phyloP scores from a whole-genome alignment of 2,329 filamentous ascomycete species.

The Xylaria sp. region DNA sequence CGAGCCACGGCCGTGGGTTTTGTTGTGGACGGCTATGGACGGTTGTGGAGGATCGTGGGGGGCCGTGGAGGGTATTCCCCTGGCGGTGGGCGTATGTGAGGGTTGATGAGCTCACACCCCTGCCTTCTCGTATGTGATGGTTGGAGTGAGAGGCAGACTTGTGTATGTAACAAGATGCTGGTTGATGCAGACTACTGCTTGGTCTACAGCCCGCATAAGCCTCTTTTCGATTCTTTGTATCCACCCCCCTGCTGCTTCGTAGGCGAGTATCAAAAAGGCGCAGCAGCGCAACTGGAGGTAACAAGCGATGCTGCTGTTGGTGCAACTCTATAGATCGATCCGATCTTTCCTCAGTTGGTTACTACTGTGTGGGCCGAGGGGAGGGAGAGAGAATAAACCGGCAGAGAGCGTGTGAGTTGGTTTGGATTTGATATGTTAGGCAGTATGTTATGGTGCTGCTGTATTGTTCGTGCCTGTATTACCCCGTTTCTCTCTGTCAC shows the following conservation, averaged over 20 bases:
- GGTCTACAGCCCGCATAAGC: constrained; percentile 23
- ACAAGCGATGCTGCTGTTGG: constrained; percentile 12
- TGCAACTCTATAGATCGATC: constrained; percentile 10
- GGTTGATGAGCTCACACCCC: constrained; percentile 34
- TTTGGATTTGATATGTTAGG: constrained; percentile 2
- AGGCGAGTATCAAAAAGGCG: constrained; percentile 13
- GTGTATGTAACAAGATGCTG: constrained; percentile 18
- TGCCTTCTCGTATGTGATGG: constrained; percentile 15
- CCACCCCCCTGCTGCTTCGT: constrained; percentile 8
- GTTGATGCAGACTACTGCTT: constrained; percentile 26
- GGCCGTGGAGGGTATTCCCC: constrained; percentile 13
- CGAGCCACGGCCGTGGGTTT: constrained; percentile 21
- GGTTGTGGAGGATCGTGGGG: too few relatives aligned
- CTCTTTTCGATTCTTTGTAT: constrained; percentile 31
- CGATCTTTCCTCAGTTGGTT: constrained; percentile 4
- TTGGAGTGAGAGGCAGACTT: neutral
- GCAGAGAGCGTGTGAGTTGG: constrained; percentile 2
- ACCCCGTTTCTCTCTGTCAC: constrained; percentile 14
- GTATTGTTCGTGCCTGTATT: constrained; percentile 4
- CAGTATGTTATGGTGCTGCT: constrained; percentile 1
- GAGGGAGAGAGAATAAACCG: constrained; percentile 2
- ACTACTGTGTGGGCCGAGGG: constrained; percentile 1
- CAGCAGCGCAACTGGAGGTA: constrained; percentile 13
- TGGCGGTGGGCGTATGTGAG: constrained; percentile 20
- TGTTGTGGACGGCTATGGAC: too few relatives aligned